Evolutionary conservation across 176 grass and related monocot species (phyloP).

Genomic region (Luzula sylvatica): DNA sequence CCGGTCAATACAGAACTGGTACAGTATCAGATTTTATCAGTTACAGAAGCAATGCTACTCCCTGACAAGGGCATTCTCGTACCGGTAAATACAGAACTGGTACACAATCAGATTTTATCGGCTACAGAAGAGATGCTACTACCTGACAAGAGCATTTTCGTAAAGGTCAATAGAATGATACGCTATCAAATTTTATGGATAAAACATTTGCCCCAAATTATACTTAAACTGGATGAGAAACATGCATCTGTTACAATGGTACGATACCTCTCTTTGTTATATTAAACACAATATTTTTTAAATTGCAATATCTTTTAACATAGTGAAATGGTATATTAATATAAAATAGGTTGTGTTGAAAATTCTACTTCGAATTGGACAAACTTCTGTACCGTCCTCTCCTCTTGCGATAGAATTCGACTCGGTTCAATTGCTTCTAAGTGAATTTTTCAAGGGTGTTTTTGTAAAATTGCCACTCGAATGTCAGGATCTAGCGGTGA

Average conservation of each 20-base stretch:
- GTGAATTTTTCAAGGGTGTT: slow-evolving; percentile 69
- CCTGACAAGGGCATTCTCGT: slow-evolving; percentile 8
- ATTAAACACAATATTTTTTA: too few species aligned
- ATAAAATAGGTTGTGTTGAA: slow-evolving; percentile 41
- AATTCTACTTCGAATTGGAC: slow-evolving; percentile 61
- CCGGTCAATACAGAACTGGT: slow-evolving; percentile 11
- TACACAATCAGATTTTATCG: slow-evolving; percentile 32
- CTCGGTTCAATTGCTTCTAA: slow-evolving; percentile 29
- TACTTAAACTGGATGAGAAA: slow-evolving; percentile 49
- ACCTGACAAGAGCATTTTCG: too few species aligned
- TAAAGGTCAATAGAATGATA: too few species aligned
- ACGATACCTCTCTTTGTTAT: too few species aligned
- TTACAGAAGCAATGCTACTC: slow-evolving; percentile 40
- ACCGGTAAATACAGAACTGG: slow-evolving; percentile 9
- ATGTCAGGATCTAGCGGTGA: slow-evolving; percentile 71
- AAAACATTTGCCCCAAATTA: slow-evolving; percentile 37
- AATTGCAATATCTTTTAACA: too few species aligned
- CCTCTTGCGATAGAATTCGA: slow-evolving; percentile 27
- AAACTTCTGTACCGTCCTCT: slow-evolving; percentile 28
- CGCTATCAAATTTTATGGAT: too few species aligned
- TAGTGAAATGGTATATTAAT: too few species aligned
- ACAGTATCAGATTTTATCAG: slow-evolving; percentile 38
- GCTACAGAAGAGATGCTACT: too few species aligned
- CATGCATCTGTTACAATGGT: slow-evolving; percentile 38
- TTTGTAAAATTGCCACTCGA: slow-evolving; percentile 45